These are phyloP conservation scores for Lodderomyces beijingensis DNA, from an alignment of 1,139 yeast genomes.

Conservation along the genomic window DNA sequence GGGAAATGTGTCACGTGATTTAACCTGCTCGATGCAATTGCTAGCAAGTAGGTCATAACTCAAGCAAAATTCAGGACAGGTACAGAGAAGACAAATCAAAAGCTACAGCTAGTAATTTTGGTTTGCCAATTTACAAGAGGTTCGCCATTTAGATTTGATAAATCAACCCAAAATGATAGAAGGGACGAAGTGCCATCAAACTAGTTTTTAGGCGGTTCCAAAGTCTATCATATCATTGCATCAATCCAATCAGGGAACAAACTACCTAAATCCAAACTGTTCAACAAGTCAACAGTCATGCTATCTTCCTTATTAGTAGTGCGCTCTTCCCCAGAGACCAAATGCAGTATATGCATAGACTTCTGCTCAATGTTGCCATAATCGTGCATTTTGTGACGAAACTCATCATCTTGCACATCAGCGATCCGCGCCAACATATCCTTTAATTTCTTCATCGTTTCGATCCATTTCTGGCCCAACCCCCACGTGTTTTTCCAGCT, in stretches of 20 bases:
- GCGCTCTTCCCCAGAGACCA: slow-evolving; percentile 9
- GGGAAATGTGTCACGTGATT: too few relatives aligned
- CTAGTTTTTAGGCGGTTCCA: too few relatives aligned
- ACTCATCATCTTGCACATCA: slow-evolving; percentile 17
- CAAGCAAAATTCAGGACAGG: too few relatives aligned
- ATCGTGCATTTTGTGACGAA: slow-evolving; percentile 24
- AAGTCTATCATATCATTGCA: too few relatives aligned
- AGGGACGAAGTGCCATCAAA: too few relatives aligned
- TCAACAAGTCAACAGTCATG: slow-evolving; percentile 19
- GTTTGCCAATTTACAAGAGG: too few relatives aligned
- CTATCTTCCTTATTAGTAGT: slow-evolving; percentile 5
- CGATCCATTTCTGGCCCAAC: slow-evolving; percentile 22
- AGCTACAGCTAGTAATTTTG: too few relatives aligned
- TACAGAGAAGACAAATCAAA: too few relatives aligned
- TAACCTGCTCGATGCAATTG: too few relatives aligned
- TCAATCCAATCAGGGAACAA: slow-evolving; percentile 22
- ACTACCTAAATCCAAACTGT: slow-evolving; percentile 18
- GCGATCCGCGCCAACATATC: slow-evolving; percentile 17
- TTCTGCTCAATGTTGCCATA: slow-evolving; percentile 19
- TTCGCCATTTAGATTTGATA: too few relatives aligned
- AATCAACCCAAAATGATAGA: too few relatives aligned
- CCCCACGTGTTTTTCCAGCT: slow-evolving; percentile 25
- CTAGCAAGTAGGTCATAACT: too few relatives aligned
- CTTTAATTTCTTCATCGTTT: slow-evolving; percentile 17
- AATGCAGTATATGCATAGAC: slow-evolving; percentile 16